A percentile compares a stretch with the other conserved stretches of the same genome.
phyloP scores from a whole-genome alignment of 148 eudicot genomes.

The Vaccinium darrowii region DNA sequence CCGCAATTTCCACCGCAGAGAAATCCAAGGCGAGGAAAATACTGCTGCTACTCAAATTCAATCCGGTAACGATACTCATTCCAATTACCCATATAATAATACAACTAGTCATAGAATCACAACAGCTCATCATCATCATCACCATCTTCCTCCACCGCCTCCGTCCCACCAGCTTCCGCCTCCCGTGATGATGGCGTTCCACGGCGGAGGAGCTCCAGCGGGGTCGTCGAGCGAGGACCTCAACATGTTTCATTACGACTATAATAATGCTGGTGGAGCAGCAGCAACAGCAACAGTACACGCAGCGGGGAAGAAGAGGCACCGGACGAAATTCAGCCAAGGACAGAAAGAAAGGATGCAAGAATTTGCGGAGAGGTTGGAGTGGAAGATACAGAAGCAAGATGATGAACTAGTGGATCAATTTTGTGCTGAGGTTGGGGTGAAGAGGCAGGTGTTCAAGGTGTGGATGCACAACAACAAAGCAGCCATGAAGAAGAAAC shows the following conservation, averaged over 20 bases:
- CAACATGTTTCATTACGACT: constrained; percentile 25
- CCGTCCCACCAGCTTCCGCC: constrained; percentile 13
- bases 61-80: constrained; percentile 10
- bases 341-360: constrained; percentile 55
- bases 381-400: constrained; percentile 62
- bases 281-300: not conserved
- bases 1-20: constrained; percentile 79
- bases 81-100: constrained; percentile 25
- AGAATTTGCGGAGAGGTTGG: constrained; percentile 45
- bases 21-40: constrained; percentile 29
- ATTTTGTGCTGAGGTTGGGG: constrained; percentile 46
- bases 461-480: constrained; percentile 76
- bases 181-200: constrained; percentile 63
- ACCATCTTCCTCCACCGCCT: not conserved
- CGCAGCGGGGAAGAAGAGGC: constrained; percentile 32
- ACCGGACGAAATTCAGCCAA: constrained; percentile 50
- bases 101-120: constrained; percentile 5
- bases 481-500: constrained; percentile 47
- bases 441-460: constrained; percentile 54
- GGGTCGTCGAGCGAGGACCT: constrained; percentile 83
- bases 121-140: not conserved
- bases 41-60: not conserved
- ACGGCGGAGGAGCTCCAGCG: constrained; percentile 39
- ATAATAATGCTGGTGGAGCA: not conserved
- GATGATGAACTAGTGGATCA: constrained; percentile 38